These are phyloP conservation scores for Fusarium sp. DNA, from an alignment of 2,329 filamentous ascomycete species.

Conservation along the genomic window DNA sequence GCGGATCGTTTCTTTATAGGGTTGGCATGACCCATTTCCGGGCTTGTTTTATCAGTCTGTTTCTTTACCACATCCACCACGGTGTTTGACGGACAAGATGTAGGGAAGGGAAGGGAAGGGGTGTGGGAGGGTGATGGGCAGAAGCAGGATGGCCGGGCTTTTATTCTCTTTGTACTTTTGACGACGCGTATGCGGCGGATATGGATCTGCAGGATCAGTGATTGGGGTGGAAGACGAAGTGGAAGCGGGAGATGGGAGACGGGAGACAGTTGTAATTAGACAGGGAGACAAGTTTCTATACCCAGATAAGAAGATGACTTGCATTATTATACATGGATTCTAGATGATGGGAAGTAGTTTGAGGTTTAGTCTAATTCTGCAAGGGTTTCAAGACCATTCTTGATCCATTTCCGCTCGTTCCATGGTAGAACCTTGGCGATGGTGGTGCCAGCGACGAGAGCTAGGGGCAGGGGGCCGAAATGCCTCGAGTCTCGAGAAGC, in stretches of 20 bases:
- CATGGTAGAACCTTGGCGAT: conserved; percentile 70
- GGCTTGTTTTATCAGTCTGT: conserved; percentile 31
- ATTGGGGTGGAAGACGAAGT: conserved; percentile 20
- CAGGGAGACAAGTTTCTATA: conserved; percentile 43
- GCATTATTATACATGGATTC: conserved; percentile 33
- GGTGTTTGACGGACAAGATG: conserved; percentile 29
- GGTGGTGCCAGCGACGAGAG: conserved; percentile 84
- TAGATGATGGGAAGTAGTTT: neutral
- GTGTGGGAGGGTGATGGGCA: conserved; percentile 4
- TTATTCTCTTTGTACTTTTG: conserved; percentile 42
- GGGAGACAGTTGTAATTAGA: conserved; percentile 53
- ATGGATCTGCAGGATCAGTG: conserved; percentile 32
- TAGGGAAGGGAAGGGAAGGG: conserved; percentile 11
- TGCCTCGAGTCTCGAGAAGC: conserved; percentile 87
- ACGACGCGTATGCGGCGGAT: conserved; percentile 49
- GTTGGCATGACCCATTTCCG: conserved; percentile 32
- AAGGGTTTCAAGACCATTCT: conserved; percentile 54
- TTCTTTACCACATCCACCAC: conserved; percentile 24
- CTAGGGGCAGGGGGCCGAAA: conserved; percentile 88
- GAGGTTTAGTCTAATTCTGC: conserved; percentile 23
- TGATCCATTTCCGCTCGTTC: conserved; percentile 62
- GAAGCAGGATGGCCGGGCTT: conserved; percentile 30
- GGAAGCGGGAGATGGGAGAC: conserved; percentile 23
- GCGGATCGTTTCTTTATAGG: conserved; percentile 35
- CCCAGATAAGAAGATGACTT: conserved; percentile 41